Conservation (phyloP, 2,329 filamentous ascomycete species). For the Pseudocercospora cruenta region DNA sequence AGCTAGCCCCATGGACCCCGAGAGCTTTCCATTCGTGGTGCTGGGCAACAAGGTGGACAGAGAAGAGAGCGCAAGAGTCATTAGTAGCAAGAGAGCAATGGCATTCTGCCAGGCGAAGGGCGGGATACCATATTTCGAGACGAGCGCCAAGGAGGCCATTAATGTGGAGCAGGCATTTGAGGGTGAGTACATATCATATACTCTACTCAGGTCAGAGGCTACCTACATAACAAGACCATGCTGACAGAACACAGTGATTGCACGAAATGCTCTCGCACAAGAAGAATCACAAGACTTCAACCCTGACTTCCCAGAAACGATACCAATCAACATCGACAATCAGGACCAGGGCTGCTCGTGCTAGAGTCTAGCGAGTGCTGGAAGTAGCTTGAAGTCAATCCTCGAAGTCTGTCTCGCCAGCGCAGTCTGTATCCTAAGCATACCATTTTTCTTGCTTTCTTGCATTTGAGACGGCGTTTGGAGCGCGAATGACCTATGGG, state of each 20-base stretch:
- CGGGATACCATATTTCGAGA: constrained; percentile 98
- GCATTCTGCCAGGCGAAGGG: constrained; percentile 98
- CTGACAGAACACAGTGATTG: constrained; percentile 90
- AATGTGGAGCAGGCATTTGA: constrained; percentile 90
- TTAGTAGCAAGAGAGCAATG: constrained; percentile 93
- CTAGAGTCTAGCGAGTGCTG: constrained; percentile 47
- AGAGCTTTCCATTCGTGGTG: constrained; percentile 97
- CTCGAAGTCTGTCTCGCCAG: neutral
- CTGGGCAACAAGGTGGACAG: constrained; percentile 99
- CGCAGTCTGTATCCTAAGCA: constrained; percentile 2
- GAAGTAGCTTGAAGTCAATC: neutral
- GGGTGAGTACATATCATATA: constrained; percentile 45
- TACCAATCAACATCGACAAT: constrained; percentile 96
- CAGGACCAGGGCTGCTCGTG: constrained; percentile 92
- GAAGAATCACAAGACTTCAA: constrained; percentile 98
- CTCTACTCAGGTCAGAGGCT: no score
- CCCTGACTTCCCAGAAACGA: constrained; percentile 95
- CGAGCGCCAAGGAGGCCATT: constrained; percentile 96
- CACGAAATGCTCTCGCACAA: constrained; percentile 90
- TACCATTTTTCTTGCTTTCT: constrained; percentile 3
- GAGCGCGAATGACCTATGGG: neutral
- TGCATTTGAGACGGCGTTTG: constrained; percentile 9
- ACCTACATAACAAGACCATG: no score
- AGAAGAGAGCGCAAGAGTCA: constrained; percentile 94
- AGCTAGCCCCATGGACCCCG: constrained; percentile 91